These are phyloP conservation scores for Arthrobotrys pseudoclavata DNA, from an alignment of 2,329 filamentous ascomycete species.

Conservation along the genomic window DNA sequence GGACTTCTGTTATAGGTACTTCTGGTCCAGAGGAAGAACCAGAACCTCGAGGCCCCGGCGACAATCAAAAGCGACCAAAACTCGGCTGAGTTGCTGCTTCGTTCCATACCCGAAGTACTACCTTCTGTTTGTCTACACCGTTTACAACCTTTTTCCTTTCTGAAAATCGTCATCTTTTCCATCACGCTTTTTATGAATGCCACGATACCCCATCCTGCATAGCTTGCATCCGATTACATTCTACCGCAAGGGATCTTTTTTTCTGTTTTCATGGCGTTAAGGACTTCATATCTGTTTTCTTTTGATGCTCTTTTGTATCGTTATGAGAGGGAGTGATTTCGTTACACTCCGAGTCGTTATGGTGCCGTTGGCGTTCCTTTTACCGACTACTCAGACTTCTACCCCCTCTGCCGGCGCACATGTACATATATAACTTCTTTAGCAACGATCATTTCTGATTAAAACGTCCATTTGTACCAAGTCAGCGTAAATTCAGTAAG, in stretches of 20 bases:
- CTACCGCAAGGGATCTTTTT: background rate
- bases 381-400: background rate
- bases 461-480: background rate
- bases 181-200: background rate
- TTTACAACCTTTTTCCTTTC: too few relatives aligned
- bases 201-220: conserved; percentile 26
- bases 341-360: background rate
- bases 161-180: background rate
- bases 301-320: background rate
- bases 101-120: background rate
- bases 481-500: background rate
- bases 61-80: conserved; percentile 12
- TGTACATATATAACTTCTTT: background rate
- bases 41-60: background rate
- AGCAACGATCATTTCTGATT: background rate
- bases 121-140: background rate
- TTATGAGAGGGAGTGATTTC: background rate
- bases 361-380: background rate
- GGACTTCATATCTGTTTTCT: background rate
- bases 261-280: conserved; percentile 11
- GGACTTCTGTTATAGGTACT: too few relatives aligned
- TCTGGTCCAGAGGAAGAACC: background rate
- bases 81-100: background rate
- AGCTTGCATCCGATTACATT: background rate
- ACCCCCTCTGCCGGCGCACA: too few relatives aligned